Conservation (phyloP, 2,329 filamentous ascomycete genomes). For the Cordyceps militaris region DNA sequence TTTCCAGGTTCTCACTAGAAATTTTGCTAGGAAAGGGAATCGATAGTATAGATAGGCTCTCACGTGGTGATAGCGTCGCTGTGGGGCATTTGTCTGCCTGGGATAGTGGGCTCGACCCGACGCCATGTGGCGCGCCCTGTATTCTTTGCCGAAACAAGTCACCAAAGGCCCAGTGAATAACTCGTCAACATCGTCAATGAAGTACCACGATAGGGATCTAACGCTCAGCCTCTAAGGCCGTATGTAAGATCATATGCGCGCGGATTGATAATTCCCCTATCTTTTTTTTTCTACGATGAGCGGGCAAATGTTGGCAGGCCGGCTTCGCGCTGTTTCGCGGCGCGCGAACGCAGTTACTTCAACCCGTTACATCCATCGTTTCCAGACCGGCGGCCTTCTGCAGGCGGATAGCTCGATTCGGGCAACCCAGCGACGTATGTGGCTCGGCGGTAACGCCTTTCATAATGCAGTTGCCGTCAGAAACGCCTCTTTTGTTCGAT, state of each 20-base stretch:
- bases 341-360: conserved; percentile 44
- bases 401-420: conserved; percentile 57
- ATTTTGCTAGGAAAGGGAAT: conserved; percentile 24
- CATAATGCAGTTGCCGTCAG: conserved; percentile 67
- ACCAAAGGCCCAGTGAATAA: not conserved
- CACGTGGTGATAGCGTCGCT: conserved; percentile 28
- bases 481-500: conserved; percentile 57
- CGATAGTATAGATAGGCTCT: conserved; percentile 26
- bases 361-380: conserved; percentile 58
- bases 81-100: not conserved
- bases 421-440: conserved; percentile 56
- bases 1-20: conserved; percentile 21
- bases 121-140: conserved; percentile 5
- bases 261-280: not conserved
- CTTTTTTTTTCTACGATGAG: conserved; percentile 24
- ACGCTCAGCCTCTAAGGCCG: conserved; percentile 6
- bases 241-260: not conserved
- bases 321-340: conserved; percentile 60
- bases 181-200: conserved; percentile 6
- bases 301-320: conserved; percentile 52
- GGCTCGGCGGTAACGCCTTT: conserved; percentile 75
- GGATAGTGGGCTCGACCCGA: too few relatives aligned
- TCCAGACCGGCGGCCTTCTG: conserved; percentile 62
- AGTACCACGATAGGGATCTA: not conserved
- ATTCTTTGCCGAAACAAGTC: not conserved